Evolutionary conservation across 768 basidiomycete species (phyloP).

Genomic region (Suillus subluteus): DNA sequence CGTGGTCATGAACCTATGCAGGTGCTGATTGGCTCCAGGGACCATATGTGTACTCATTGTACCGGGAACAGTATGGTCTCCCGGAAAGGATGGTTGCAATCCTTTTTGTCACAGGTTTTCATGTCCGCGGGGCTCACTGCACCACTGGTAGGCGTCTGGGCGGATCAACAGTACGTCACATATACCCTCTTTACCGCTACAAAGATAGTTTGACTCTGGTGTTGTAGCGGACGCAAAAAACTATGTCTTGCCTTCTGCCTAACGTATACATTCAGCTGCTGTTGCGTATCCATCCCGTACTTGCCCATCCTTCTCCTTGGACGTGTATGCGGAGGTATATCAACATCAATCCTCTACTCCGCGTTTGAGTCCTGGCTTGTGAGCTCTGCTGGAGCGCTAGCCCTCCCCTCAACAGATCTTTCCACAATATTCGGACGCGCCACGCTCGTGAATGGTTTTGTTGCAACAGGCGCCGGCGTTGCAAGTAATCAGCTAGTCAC

Average conservation of each 20-base stretch:
- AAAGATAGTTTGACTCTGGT: slow-evolving; percentile 9
- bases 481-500: slow-evolving; percentile 67
- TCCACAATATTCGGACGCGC: slow-evolving; percentile 75
- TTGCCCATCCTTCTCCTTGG: slow-evolving; percentile 66
- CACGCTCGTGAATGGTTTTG: slow-evolving; percentile 72
- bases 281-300: slow-evolving; percentile 57
- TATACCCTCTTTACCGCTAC: background rate
- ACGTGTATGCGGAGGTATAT: slow-evolving; percentile 68
- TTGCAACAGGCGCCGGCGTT: slow-evolving; percentile 70
- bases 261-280: slow-evolving; percentile 62
- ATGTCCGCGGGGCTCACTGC: slow-evolving; percentile 69
- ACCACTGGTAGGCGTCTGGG: slow-evolving; percentile 77
- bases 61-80: slow-evolving; percentile 67
- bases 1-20: slow-evolving; percentile 26
- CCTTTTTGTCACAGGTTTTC: slow-evolving; percentile 80
- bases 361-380: slow-evolving; percentile 82
- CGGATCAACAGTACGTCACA: slow-evolving; percentile 66
- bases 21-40: slow-evolving; percentile 83
- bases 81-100: slow-evolving; percentile 67
- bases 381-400: slow-evolving; percentile 55
- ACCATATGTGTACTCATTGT: slow-evolving; percentile 77
- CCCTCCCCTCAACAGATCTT: slow-evolving; percentile 59
- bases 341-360: slow-evolving; percentile 77
- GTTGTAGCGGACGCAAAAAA: slow-evolving; percentile 61
- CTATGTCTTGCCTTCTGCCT: slow-evolving; percentile 75